Base-by-base conservation (phyloP, 208 protist species). In the Porcisia deanei region DNA sequence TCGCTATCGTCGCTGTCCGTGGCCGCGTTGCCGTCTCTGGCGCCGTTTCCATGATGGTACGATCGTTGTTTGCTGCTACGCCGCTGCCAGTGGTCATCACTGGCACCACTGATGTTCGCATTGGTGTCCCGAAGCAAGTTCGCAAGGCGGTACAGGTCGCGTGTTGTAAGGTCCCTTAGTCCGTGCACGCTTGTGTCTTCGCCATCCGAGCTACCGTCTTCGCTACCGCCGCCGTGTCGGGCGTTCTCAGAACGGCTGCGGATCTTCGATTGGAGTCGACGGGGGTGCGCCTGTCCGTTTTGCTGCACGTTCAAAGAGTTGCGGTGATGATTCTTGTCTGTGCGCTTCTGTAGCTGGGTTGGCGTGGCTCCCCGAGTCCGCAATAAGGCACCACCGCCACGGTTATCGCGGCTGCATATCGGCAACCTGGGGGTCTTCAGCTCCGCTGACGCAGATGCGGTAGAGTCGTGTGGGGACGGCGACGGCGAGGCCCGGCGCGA, bases 101-200 rank as follows among this genome's bases (percentile, higher is more conserved):
- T 22, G 37, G 41, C 71, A 30, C 9, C 43, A 43, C 14, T 67
- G 22, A 18, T 0, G 52, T 41, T 54, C 2, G 60, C n/a, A 53
- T 53, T 74, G 20, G 39, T 66, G 53, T 68, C 64, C 2, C 80
- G 73, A 20, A 84, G 75, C 1, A 74, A 47, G 8, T 76, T 71
- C 1, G 70, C 74, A 7, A 84, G 75, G 3, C 45, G 58, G 58
- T 84, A 84, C 22, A 84, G 64, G 37, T 84, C 80, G 2, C 70
- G 49, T 30, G 60, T 84, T 20, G 74, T 74, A 47, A 84, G 47
- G 12, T 47, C 41, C 60, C 74, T 61, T n/a, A n/a, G 60, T 37
- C 47, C 57, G 64, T 63, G 71, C 9, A 2, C 49, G 58, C 0
- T 45, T 25, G 25, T 34, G 59, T 22, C 60, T 10, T 65, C 58